Percentiles rank a stretch among this genome's conserved stretches.
phyloP scores from a whole-genome alignment of 2,329 filamentous ascomycete genomes.

The Claviceps sorghi region DNA sequence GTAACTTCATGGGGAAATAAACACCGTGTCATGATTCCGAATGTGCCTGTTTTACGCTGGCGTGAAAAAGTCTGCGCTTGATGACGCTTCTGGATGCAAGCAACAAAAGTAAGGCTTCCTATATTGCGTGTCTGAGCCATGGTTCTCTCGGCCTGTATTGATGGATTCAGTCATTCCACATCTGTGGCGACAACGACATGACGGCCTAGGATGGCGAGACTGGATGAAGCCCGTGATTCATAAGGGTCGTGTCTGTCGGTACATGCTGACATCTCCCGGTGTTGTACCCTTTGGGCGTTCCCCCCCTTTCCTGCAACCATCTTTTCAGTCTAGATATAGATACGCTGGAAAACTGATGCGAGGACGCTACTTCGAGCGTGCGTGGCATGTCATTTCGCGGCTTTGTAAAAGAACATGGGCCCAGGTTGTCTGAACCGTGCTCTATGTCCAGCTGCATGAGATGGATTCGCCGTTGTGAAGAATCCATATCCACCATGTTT shows the following conservation, averaged over 20 bases:
- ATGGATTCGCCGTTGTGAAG: background rate
- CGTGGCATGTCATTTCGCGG: background rate
- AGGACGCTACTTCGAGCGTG: too few relatives aligned
- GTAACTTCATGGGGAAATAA: background rate
- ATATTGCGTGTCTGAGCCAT: background rate
- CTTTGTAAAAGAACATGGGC: background rate
- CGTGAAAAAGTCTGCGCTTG: too few relatives aligned
- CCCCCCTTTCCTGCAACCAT: background rate
- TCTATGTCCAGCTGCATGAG: background rate
- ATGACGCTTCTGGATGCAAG: background rate
- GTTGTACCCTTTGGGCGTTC: background rate
- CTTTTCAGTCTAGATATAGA: background rate
- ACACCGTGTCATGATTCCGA: background rate
- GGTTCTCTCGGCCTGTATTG: background rate
- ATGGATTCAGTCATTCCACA: background rate
- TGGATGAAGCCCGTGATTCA: background rate
- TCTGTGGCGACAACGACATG: background rate
- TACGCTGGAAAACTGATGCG: background rate
- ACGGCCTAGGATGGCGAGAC: background rate
- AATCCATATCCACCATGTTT: background rate
- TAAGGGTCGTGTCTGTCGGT: background rate
- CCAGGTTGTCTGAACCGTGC: background rate
- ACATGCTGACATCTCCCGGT: background rate
- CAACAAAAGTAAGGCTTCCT: background rate
- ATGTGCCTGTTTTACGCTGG: background rate